Conservation (phyloP, 2,329 filamentous ascomycete genomes). For the Monosporascus sp. region DNA sequence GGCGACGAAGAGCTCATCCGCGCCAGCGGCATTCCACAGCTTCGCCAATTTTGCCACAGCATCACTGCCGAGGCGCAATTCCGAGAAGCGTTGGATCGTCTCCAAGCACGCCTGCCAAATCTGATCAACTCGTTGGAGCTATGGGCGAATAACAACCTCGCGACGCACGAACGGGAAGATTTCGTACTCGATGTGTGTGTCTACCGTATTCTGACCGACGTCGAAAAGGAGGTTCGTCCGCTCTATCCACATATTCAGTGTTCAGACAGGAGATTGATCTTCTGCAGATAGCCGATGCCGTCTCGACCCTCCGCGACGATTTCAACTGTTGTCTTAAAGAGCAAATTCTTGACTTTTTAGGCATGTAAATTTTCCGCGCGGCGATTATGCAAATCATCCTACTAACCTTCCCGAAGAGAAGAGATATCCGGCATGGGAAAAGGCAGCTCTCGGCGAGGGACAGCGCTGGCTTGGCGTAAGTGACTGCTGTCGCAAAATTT, state of each 20-base stretch:
- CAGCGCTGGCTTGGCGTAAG: conserved; percentile 13
- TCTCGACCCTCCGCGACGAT: neutral
- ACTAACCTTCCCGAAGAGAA: conserved; percentile 3
- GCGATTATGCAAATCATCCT: neutral
- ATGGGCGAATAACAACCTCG: conserved; percentile 14
- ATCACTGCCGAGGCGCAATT: conserved; percentile 29
- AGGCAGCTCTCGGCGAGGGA: conserved; percentile 11
- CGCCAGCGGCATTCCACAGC: conserved; percentile 26
- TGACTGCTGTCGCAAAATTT: neutral
- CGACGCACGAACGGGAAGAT: neutral
- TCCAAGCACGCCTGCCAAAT: conserved; percentile 19
- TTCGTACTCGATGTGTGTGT: neutral
- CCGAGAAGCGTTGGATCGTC: conserved; percentile 23
- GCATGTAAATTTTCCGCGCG: conserved; percentile 4
- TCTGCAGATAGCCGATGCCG: conserved; percentile 4
- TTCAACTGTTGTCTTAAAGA: conserved; percentile 10
- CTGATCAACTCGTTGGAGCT: conserved; percentile 25
- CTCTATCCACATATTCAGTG: too few species aligned
- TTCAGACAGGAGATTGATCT: neutral
- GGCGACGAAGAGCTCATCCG: conserved; percentile 21
- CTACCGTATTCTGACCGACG: neutral
- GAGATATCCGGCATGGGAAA: conserved; percentile 6
- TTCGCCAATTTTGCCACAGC: conserved; percentile 28
- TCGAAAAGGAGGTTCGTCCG: neutral
- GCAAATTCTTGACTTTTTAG: conserved; percentile 1